Evolutionary conservation across 2,329 filamentous ascomycete species (phyloP).

Genomic region (Exophiala xenobiotica): DNA sequence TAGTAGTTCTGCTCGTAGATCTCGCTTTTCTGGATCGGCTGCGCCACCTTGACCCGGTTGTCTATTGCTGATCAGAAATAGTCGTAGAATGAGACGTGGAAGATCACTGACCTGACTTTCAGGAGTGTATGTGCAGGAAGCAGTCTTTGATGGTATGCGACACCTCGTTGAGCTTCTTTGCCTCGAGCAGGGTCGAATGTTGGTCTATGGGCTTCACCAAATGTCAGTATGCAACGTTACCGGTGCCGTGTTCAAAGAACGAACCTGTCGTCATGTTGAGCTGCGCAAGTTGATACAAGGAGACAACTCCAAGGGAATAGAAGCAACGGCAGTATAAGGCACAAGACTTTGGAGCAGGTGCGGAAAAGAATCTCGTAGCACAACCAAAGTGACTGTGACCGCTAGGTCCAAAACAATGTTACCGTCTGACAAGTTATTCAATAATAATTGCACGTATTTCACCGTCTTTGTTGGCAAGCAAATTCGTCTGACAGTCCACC

Average conservation of each 20-base stretch:
- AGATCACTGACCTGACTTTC: constrained; percentile 71
- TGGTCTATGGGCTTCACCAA: constrained; percentile 66
- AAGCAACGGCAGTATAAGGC: constrained; percentile 5
- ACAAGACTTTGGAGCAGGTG: too few relatives aligned
- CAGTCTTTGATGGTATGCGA: constrained; percentile 93
- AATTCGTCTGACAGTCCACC: too few relatives aligned
- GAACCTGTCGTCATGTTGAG: constrained; percentile 8
- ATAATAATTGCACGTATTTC: too few relatives aligned
- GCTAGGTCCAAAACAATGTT: too few relatives aligned
- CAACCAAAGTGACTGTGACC: too few relatives aligned
- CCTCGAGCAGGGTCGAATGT: constrained; percentile 95
- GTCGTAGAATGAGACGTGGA: not conserved
- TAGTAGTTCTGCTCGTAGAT: constrained; percentile 86
- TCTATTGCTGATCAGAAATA: constrained; percentile 39
- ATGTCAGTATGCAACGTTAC: not conserved
- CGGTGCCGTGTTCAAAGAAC: not conserved
- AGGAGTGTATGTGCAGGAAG: constrained; percentile 90
- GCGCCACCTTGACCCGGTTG: constrained; percentile 87
- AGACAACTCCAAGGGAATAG: constrained; percentile 39
- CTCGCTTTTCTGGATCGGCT: constrained; percentile 67
- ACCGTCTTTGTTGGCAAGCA: too few relatives aligned
- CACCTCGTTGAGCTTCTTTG: constrained; percentile 90
- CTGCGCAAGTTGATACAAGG: constrained; percentile 33
- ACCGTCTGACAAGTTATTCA: too few relatives aligned
- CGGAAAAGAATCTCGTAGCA: too few relatives aligned